phyloP scores from a whole-genome alignment of 1,139 yeast species.

The Yamadazyma dendronema region DNA sequence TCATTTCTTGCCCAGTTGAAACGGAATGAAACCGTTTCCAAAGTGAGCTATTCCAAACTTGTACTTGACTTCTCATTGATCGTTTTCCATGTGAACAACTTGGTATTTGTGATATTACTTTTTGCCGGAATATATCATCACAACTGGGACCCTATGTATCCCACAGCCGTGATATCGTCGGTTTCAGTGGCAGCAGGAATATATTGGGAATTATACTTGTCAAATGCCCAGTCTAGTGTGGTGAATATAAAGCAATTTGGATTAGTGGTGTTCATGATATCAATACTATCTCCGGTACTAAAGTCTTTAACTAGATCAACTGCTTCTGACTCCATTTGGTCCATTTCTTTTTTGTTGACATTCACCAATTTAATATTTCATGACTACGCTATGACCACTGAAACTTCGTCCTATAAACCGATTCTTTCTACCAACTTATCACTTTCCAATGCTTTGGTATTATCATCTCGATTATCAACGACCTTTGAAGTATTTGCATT shows the following conservation, averaged over 20 bases:
- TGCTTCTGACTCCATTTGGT: slow-evolving; percentile 95
- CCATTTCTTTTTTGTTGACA: slow-evolving; percentile 76
- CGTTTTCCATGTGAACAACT: slow-evolving; percentile 61
- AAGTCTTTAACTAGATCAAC: slow-evolving; percentile 87
- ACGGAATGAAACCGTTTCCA: slow-evolving; percentile 71
- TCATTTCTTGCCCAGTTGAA: slow-evolving; percentile 77
- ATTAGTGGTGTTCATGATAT: slow-evolving; percentile 64
- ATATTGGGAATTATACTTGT: slow-evolving; percentile 12
- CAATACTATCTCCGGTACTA: slow-evolving; percentile 84
- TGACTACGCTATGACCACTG: slow-evolving; percentile 55
- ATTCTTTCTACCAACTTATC: slow-evolving; percentile 81
- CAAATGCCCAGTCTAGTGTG: slow-evolving; percentile 1
- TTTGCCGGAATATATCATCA: slow-evolving; percentile 57
- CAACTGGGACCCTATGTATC: slow-evolving; percentile 44
- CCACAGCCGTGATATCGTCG: slow-evolving; percentile 26
- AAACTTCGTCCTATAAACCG: slow-evolving; percentile 43
- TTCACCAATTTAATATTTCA: slow-evolving; percentile 64
- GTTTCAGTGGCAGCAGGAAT: slow-evolving; percentile 30
- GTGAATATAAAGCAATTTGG: slow-evolving; percentile 36
- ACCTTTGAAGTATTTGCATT: slow-evolving; percentile 82
- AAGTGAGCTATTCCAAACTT: slow-evolving; percentile 62
- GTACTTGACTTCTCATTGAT: slow-evolving; percentile 69
- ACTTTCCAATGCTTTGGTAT: slow-evolving; percentile 80
- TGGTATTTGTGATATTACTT: slow-evolving; percentile 58
- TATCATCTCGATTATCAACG: slow-evolving; percentile 78